Conservation (phyloP, 768 basidiomycete species). For the Leccinum variicolor region DNA sequence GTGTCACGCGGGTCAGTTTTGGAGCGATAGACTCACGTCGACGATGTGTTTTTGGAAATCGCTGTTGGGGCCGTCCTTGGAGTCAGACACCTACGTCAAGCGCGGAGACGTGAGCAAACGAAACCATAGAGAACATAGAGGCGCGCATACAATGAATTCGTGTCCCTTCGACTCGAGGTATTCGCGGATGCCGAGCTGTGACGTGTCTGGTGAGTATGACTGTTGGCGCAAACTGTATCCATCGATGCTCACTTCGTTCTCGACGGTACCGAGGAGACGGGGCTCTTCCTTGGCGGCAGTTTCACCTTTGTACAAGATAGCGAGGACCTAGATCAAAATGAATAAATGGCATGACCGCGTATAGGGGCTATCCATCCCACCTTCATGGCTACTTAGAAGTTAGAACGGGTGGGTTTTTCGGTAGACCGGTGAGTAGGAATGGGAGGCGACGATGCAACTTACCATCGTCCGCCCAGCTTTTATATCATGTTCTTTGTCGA, state of each 20-base stretch:
- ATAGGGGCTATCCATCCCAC: constrained; percentile 17
- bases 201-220: not conserved
- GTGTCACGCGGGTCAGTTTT: constrained; percentile 7
- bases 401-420: not conserved
- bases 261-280: constrained; percentile 74
- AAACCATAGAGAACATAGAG: not conserved
- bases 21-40: constrained; percentile 49
- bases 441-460: constrained; percentile 2
- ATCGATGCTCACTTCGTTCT: constrained; percentile 58
- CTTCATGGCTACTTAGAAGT: constrained; percentile 38
- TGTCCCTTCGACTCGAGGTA: constrained; percentile 74
- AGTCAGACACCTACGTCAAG: constrained; percentile 58
- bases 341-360: not conserved
- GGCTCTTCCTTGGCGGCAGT: constrained; percentile 65
- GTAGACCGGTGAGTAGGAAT: constrained; percentile 2
- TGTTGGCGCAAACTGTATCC: not conserved
- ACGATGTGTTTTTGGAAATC: constrained; percentile 81
- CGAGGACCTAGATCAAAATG: constrained; percentile 50
- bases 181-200: constrained; percentile 65
- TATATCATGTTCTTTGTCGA: constrained; percentile 14
- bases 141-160: constrained; percentile 57
- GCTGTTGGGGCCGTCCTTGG: constrained; percentile 80
- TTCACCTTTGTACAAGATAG: constrained; percentile 70
- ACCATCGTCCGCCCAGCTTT: constrained; percentile 3
- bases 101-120: not conserved